Base-by-base conservation (phyloP, 1,284 basidiomycete species). In the Lignosus rhinocerotis region DNA sequence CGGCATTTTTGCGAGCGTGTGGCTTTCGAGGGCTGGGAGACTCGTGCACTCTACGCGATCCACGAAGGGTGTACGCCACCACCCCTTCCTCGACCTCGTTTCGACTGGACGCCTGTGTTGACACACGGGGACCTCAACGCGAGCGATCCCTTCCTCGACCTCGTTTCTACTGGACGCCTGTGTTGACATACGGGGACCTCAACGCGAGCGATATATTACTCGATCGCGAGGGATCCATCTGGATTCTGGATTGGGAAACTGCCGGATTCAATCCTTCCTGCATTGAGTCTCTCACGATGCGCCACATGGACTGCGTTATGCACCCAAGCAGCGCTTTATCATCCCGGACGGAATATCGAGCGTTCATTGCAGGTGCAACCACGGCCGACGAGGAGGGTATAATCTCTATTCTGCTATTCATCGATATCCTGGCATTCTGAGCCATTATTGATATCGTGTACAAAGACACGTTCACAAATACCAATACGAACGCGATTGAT, bases 181-280 rank as follows among this genome's bases (percentile, higher is more conserved):
- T 64, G 9, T 65, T 67, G 42, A 64, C 51, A 6, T 67, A 69
- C 46, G 61, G 55, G 12, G 67, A 69, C 32, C 59, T 68, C 12
- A 66, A 68, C 34, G 11, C 42, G n/a, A 63, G 59, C 38, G 67
- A 68, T 48, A 49, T 66, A 7, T 6, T 67, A 6, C 55, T 67
- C 32, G 57, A 60, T 34, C 56, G 63, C 17, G 50, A 59, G 3
- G 64, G 63, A 5, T 30, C 47, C 19, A 46, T 69, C 34, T 69
- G 67, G 67, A 30, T 68, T 7, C 44, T 68, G 14, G 68, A 69
- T 39, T 69, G 67, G 67, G 63, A 12, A 0, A 42, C 57, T 7
- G 53, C 57, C 1, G 62, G 62, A 9, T 69, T 62, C 45, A 67
- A 64, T 50, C 68, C 68, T 2, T 31, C 45, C 16, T 64, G 55